Conservation (phyloP, 441 rosid genomes). For the Bocquillonia castaneifolia region DNA sequence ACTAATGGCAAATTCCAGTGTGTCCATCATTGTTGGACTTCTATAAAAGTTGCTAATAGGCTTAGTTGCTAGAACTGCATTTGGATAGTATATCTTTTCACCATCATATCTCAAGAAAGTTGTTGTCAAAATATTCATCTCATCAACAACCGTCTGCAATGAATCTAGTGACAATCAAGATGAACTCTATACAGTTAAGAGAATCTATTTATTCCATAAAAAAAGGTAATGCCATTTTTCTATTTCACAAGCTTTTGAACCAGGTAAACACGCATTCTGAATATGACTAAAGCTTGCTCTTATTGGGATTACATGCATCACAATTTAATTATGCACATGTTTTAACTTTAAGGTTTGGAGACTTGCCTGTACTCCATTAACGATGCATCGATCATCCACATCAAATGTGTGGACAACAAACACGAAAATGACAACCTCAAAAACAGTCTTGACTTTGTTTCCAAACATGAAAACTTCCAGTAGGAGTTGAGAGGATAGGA, state of each 20-base stretch:
- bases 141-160: slow-evolving; percentile 49
- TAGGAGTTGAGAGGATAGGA: slow-evolving; percentile 42
- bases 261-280: too few relatives aligned
- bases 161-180: background rate
- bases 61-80: slow-evolving; percentile 33
- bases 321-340: too few relatives aligned
- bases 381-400: slow-evolving; percentile 56
- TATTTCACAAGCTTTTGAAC: too few relatives aligned
- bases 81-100: slow-evolving; percentile 45
- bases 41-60: slow-evolving; percentile 49
- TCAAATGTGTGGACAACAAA: slow-evolving; percentile 55
- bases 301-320: too few relatives aligned
- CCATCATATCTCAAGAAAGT: slow-evolving; percentile 39
- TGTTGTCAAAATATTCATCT: slow-evolving; percentile 44
- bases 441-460: slow-evolving; percentile 43
- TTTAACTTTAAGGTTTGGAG: too few relatives aligned
- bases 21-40: slow-evolving; percentile 49
- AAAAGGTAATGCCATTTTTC: too few relatives aligned
- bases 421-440: slow-evolving; percentile 58
- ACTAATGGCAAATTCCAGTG: slow-evolving; percentile 38
- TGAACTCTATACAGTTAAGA: too few relatives aligned
- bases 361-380: slow-evolving; percentile 48
- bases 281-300: too few relatives aligned
- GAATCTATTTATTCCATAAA: too few relatives aligned
- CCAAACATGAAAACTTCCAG: slow-evolving; percentile 46